These are phyloP conservation scores for Sphagnurus paluster DNA, from an alignment of 1,284 basidiomycete species.

Conservation along the genomic window DNA sequence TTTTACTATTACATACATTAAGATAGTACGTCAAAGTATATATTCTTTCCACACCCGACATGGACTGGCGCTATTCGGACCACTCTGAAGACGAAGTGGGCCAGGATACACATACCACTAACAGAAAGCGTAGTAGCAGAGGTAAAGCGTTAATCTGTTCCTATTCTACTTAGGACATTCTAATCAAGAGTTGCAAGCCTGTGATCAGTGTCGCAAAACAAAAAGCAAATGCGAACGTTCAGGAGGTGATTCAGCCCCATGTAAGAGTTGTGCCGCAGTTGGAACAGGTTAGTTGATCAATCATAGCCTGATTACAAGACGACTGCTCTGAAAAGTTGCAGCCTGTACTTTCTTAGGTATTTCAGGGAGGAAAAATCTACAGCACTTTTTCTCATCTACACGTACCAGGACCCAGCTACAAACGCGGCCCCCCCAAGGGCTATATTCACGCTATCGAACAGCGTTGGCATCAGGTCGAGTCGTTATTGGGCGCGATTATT, in stretches of 20 bases:
- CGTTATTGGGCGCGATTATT: conserved; percentile 75
- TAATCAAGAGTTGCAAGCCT: conserved; percentile 61
- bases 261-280: conserved; percentile 67
- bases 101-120: conserved; percentile 35
- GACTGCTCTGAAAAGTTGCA: conserved; percentile 27
- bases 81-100: conserved; percentile 55
- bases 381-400: conserved; percentile 5
- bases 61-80: conserved; percentile 59
- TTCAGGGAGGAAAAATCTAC: neutral
- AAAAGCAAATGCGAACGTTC: conserved; percentile 84
- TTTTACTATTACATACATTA: conserved; percentile 6
- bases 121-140: conserved; percentile 69
- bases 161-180: neutral
- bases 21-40: neutral
- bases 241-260: conserved; percentile 49
- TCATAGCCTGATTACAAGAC: conserved; percentile 4
- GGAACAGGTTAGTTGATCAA: conserved; percentile 57
- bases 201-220: conserved; percentile 82
- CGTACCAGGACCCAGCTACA: conserved; percentile 70
- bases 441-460: conserved; percentile 91
- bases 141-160: conserved; percentile 37
- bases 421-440: conserved; percentile 85
- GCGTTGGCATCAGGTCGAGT: conserved; percentile 86
- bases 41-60: conserved; percentile 25
- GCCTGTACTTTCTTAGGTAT: conserved; percentile 80